Percentiles rank a stretch among this genome's conserved stretches.
Conservation (phyloP, 495 filamentous ascomycete species). For the Podospora fimiseda region DNA sequence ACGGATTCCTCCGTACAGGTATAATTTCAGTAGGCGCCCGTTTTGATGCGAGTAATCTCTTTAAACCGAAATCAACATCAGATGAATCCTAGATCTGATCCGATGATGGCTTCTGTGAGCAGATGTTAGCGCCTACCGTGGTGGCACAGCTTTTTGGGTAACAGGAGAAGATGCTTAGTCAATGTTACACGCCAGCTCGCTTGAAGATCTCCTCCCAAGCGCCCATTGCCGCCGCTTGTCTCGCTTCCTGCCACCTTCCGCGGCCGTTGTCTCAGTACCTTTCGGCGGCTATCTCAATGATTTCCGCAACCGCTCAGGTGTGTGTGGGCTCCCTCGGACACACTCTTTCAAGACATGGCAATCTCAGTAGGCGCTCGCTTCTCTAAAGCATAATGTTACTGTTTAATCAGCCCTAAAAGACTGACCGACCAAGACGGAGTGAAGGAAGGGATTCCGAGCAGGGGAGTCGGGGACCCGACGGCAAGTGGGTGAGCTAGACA, state of each 20-base stretch:
- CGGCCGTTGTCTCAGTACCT: neutral
- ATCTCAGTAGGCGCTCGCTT: conserved; percentile 30
- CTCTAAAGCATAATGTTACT: neutral
- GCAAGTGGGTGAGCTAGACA: too few relatives aligned
- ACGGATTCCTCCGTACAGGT: neutral
- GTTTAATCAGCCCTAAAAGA: conserved; percentile 1
- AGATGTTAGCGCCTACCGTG: neutral
- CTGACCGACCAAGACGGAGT: conserved; percentile 3
- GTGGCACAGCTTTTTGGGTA: neutral
- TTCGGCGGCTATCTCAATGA: conserved; percentile 9
- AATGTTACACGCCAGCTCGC: neutral
- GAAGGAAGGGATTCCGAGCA: neutral
- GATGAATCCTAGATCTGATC: neutral
- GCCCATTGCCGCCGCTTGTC: neutral
- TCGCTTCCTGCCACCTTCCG: neutral
- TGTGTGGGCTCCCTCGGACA: conserved; percentile 11
- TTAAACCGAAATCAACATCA: neutral
- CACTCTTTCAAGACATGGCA: conserved; percentile 21
- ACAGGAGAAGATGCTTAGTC: neutral
- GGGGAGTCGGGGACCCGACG: too few relatives aligned
- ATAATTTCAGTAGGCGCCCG: neutral
- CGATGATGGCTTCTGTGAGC: neutral
- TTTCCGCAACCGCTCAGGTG: conserved; percentile 5
- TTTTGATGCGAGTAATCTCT: neutral
- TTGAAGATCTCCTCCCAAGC: neutral